These are phyloP conservation scores for Camellia japonica DNA, from an alignment of 148 eudicot species.

Conservation along the genomic window DNA sequence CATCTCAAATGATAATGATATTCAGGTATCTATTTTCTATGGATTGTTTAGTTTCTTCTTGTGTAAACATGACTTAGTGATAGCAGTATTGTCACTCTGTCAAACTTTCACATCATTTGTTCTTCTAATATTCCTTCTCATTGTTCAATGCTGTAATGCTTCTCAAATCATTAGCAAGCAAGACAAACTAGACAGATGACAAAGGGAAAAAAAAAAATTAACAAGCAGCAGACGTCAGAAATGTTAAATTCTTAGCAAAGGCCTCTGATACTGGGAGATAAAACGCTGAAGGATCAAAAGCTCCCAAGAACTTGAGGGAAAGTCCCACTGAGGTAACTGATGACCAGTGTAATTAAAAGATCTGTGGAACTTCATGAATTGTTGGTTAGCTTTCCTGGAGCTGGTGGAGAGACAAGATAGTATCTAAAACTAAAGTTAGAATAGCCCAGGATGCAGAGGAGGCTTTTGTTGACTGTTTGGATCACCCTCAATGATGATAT, in stretches of 20 bases:
- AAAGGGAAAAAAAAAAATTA: too few relatives aligned
- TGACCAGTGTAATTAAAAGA: neutral
- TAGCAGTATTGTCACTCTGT: neutral
- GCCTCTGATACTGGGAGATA: neutral
- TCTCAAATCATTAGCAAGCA: neutral
- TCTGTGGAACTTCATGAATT: neutral
- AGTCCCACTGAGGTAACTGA: neutral
- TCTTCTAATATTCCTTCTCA: neutral
- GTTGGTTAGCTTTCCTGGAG: neutral
- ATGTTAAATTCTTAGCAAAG: neutral
- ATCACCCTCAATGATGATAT: too few relatives aligned
- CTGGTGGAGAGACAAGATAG: neutral
- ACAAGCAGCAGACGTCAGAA: too few relatives aligned
- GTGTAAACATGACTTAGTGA: neutral
- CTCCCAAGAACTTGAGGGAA: neutral
- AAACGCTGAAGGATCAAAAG: neutral
- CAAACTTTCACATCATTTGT: neutral
- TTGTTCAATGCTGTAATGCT: neutral
- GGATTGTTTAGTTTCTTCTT: slow-evolving; percentile 1
- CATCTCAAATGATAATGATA: slow-evolving; percentile 53
- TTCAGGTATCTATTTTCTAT: slow-evolving; percentile 42
- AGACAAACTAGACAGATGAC: neutral
- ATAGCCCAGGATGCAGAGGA: neutral
- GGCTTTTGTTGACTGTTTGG: neutral
- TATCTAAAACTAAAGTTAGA: neutral